These are phyloP conservation scores for Withania somnifera DNA, from an alignment of 305 asterid species.

Conservation along the genomic window DNA sequence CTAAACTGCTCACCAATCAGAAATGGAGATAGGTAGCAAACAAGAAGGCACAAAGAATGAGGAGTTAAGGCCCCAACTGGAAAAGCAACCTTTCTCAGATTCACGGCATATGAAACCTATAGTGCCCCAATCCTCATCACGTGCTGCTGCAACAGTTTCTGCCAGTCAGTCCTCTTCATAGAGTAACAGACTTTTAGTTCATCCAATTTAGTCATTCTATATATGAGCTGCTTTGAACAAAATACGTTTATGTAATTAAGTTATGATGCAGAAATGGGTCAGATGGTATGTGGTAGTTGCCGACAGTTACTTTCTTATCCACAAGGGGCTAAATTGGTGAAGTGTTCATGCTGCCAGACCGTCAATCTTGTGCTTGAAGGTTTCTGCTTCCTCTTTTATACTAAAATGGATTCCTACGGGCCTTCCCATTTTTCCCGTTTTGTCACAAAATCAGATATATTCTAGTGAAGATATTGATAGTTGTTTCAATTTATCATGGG, in stretches of 20 bases:
- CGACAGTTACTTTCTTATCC: slow-evolving; percentile 64
- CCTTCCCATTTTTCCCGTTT: not conserved
- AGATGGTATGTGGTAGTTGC: slow-evolving; percentile 93
- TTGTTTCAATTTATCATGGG: not conserved
- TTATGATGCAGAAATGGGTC: slow-evolving; percentile 50
- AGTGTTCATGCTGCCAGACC: slow-evolving; percentile 75
- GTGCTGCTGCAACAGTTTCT: slow-evolving; percentile 22
- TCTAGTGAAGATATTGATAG: not conserved
- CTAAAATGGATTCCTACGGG: not conserved
- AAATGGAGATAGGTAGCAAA: slow-evolving; percentile 32
- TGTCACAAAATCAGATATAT: not conserved
- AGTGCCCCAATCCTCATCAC: slow-evolving; percentile 24
- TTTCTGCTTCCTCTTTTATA: slow-evolving; percentile 9
- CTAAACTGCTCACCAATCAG: slow-evolving; percentile 11
- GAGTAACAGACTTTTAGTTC: not conserved
- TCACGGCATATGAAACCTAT: slow-evolving; percentile 29
- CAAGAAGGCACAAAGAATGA: slow-evolving; percentile 25
- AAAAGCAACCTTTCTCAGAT: slow-evolving; percentile 25
- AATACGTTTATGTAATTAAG: not conserved
- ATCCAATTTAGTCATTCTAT: not conserved
- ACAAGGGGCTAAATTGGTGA: slow-evolving; percentile 69
- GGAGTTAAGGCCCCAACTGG: slow-evolving; percentile 26
- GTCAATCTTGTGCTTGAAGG: slow-evolving; percentile 88
- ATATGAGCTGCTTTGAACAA: not conserved
- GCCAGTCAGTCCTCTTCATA: slow-evolving; percentile 35